Percentiles rank a stretch among this genome's conserved stretches.
phyloP scores from a whole-genome alignment of 306 rosid species.

The Quercus wislizeni region DNA sequence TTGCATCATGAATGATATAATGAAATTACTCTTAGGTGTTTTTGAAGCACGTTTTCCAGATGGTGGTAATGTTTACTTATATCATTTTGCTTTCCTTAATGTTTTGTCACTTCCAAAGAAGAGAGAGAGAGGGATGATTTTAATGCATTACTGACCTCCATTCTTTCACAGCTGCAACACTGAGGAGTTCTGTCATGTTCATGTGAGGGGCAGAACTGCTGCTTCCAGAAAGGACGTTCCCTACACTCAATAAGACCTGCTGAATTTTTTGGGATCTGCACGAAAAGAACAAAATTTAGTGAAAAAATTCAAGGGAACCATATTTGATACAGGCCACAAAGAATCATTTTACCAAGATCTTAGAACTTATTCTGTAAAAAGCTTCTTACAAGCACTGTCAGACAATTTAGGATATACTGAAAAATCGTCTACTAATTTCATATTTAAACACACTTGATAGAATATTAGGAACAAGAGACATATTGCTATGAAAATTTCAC shows the following conservation, averaged over 20 bases:
- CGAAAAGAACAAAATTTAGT: conserved; percentile 4
- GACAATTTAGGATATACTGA: not conserved
- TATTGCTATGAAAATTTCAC: not conserved
- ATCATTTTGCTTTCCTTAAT: not conserved
- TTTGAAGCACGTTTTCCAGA: not conserved
- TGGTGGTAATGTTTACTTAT: not conserved
- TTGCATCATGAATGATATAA: conserved; percentile 19
- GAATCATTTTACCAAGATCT: not conserved
- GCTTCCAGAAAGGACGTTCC: conserved; percentile 95
- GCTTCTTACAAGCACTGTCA: not conserved
- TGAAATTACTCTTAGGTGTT: not conserved
- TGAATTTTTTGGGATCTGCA: conserved; percentile 87
- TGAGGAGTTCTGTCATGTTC: conserved; percentile 92
- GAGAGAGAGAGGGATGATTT: conserved; percentile 6
- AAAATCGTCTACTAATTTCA: not conserved
- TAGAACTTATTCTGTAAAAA: too few relatives aligned
- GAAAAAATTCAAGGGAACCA: conserved; percentile 1
- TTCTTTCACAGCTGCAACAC: conserved; percentile 99
- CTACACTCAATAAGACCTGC: conserved; percentile 86
- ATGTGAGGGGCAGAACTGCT: conserved; percentile 92
- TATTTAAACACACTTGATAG: not conserved
- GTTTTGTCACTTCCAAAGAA: not conserved
- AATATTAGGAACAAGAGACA: not conserved
- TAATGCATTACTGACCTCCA: conserved; percentile 69
- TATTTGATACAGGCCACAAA: not conserved